phyloP scores from a whole-genome alignment of 192 early-diverging fungal genomes.

The Chytriomyces sp. region DNA sequence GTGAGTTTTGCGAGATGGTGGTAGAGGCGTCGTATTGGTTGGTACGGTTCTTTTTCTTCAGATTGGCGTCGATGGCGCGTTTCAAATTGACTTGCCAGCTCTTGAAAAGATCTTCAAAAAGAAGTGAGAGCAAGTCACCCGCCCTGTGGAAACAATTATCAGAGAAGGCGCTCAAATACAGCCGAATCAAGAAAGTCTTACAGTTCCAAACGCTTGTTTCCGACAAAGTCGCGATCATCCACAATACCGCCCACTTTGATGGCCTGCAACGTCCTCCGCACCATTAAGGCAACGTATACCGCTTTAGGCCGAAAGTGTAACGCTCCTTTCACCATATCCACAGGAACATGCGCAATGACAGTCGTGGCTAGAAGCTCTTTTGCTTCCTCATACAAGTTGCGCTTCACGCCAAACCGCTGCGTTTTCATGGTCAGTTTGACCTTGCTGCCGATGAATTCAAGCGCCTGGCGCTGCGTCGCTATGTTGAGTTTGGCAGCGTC shows the following conservation, averaged over 20 bases:
- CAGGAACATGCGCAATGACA: slow-evolving; percentile 88
- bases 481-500: slow-evolving; percentile 70
- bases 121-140: slow-evolving; percentile 86
- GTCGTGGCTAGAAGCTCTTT: slow-evolving; percentile 82
- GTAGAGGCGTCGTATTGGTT: slow-evolving; percentile 80
- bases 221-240: slow-evolving; percentile 97
- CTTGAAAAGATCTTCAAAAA: slow-evolving; percentile 99
- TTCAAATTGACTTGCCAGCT: slow-evolving; percentile 86
- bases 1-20: slow-evolving; percentile 48
- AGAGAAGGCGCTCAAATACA: not conserved
- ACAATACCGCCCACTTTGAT: slow-evolving; percentile 77
- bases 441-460: slow-evolving; percentile 81
- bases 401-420: slow-evolving; percentile 34
- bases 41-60: slow-evolving; percentile 86
- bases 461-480: slow-evolving; percentile 88
- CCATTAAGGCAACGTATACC: slow-evolving; percentile 93
- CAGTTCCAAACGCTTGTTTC: slow-evolving; percentile 98
- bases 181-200: slow-evolving; percentile 45
- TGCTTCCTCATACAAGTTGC: slow-evolving; percentile 75
- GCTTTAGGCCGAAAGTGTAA: slow-evolving; percentile 89
- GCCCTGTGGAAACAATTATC: slow-evolving; percentile 58
- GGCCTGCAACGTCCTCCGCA: slow-evolving; percentile 85
- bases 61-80: slow-evolving; percentile 84
- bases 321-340: slow-evolving; percentile 60
- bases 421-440: slow-evolving; percentile 40